Evolutionary conservation across 345 rosid genomes (phyloP).

Genomic region (Triadica sebifera): DNA sequence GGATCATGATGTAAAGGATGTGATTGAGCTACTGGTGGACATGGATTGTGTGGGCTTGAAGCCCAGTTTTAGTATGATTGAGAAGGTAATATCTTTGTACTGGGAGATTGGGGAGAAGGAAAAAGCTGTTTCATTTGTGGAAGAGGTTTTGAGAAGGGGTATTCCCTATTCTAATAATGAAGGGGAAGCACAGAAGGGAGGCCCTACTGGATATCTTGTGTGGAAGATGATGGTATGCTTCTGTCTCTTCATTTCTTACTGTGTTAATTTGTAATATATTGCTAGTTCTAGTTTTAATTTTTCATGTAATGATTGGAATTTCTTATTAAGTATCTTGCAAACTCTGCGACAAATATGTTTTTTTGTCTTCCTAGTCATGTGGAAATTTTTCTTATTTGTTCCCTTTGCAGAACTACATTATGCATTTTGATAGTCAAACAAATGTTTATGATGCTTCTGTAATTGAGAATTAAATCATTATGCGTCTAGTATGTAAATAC

Average conservation of each 20-base stretch:
- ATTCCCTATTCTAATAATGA: constrained; percentile 42
- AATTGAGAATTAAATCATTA: not conserved
- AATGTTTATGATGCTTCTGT: not conserved
- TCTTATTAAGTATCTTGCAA: not conserved
- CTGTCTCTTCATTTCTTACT: not conserved
- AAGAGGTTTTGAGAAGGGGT: constrained; percentile 62
- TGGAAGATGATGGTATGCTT: constrained; percentile 93
- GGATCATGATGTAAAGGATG: constrained; percentile 57
- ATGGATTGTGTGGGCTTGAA: constrained; percentile 91
- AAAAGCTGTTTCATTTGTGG: constrained; percentile 58
- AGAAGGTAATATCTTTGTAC: constrained; percentile 85
- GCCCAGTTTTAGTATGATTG: constrained; percentile 88
- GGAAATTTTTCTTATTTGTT: not conserved
- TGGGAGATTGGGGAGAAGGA: constrained; percentile 74
- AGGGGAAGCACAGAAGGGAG: constrained; percentile 64
- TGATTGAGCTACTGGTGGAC: constrained; percentile 70
- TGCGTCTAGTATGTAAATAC: no score
- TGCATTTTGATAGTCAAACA: not conserved
- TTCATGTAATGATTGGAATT: not conserved
- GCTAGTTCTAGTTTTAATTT: no score
- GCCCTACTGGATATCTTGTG: constrained; percentile 87
- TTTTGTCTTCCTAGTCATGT: not conserved
- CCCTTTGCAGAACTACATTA: not conserved
- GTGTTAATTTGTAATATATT: not conserved
- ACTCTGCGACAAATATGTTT: no score